These are phyloP conservation scores for Mortierella sp. DNA, from an alignment of 371 early-diverging fungal species.

Conservation along the genomic window DNA sequence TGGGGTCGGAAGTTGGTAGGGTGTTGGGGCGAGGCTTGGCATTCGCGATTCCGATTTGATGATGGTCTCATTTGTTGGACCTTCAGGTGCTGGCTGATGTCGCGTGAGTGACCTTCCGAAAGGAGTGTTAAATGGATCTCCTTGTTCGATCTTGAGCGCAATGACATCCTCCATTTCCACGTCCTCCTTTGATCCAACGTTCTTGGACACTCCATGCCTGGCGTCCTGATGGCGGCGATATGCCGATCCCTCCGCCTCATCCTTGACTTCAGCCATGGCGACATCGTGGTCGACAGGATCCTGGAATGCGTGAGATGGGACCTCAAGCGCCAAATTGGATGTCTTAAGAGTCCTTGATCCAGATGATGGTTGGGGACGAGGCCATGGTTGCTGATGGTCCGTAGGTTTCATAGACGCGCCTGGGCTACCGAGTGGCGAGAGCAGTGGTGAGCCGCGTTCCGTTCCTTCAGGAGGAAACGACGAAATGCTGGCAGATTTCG, in stretches of 20 bases:
- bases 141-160: background rate
- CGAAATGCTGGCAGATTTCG: background rate
- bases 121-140: background rate
- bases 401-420: background rate
- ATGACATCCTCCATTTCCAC: conserved; percentile 17
- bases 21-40: background rate
- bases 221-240: background rate
- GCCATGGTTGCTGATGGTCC: conserved; percentile 12
- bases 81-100: background rate
- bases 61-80: background rate
- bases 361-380: background rate
- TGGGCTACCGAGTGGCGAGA: conserved; percentile 35
- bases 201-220: background rate
- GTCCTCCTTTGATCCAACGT: conserved; percentile 7
- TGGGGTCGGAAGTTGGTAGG: conserved; percentile 2
- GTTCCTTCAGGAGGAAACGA: conserved; percentile 11
- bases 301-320: background rate
- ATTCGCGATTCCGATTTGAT: background rate
- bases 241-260: background rate
- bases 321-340: conserved; percentile 16
- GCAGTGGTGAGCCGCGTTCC: conserved; percentile 17
- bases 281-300: background rate
- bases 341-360: conserved; percentile 4
- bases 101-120: background rate
- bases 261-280: conserved; percentile 5